phyloP scores from a whole-genome alignment of 2,329 filamentous ascomycete species.

The Scorias spongiosa region DNA sequence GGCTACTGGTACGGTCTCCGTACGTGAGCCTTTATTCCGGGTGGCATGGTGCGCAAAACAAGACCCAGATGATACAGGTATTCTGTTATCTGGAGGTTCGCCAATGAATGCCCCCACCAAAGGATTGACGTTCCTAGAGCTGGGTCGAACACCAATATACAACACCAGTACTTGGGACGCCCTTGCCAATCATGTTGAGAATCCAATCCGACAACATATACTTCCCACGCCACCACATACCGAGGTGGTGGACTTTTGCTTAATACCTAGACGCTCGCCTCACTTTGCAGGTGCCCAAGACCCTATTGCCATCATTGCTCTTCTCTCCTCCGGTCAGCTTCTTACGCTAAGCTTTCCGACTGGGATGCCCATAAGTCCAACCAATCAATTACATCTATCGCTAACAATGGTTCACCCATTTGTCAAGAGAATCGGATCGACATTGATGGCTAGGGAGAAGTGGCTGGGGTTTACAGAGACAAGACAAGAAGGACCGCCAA shows the following conservation, averaged over 20 bases:
- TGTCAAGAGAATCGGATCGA: constrained; percentile 55
- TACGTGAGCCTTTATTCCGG: constrained; percentile 60
- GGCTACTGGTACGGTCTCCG: constrained; percentile 34
- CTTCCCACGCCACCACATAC: constrained; percentile 64
- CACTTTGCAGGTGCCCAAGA: constrained; percentile 82
- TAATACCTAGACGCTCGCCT: constrained; percentile 69
- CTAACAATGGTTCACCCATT: constrained; percentile 85
- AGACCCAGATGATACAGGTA: constrained; percentile 82
- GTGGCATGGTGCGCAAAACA: constrained; percentile 83
- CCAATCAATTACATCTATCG: constrained; percentile 81
- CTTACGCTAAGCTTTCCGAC: constrained; percentile 84
- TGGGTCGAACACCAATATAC: constrained; percentile 80
- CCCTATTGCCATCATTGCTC: constrained; percentile 66
- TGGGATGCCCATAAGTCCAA: constrained; percentile 78
- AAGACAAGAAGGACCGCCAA: constrained; percentile 58
- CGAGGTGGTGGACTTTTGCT: constrained; percentile 63
- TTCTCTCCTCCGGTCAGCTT: constrained; percentile 75
- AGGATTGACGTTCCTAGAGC: constrained; percentile 75
- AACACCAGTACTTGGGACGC: constrained; percentile 82
- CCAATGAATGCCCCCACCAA: constrained; percentile 51
- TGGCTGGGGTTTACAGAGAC: constrained; percentile 90
- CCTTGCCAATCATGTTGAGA: constrained; percentile 62
- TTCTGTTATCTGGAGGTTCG: constrained; percentile 73
- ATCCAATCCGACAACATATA: constrained; percentile 54
- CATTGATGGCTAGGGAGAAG: constrained; percentile 57